Evolutionary conservation across 495 filamentous ascomycete genomes (phyloP), one percentile per base, ranked within the genome.

Genomic region (Trichoderma orchidacearum): DNA sequence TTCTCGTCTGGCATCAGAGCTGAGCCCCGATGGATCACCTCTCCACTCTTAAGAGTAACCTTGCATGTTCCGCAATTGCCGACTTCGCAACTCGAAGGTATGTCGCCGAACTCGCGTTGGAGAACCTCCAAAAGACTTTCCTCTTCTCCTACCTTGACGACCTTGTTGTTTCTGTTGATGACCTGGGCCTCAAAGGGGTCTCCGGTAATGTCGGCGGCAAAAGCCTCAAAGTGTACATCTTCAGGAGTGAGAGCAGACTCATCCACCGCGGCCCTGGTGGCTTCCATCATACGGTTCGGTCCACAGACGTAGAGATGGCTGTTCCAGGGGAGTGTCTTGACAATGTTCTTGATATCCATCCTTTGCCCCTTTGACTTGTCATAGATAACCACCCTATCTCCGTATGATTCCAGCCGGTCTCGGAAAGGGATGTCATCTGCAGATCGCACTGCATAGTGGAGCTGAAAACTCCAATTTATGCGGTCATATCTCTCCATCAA

Each of bases 41-140:
- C 58, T 6, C 80, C 80, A 3, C 59, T 66, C 63, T 67, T 75
- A 45, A 81, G 60, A 13, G 54, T 57, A 18, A 83, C 70, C 57
- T 63, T 68, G 61, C 79, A 83, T n/a, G 79, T 81, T 3, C 78
- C 79, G 55, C 80, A 83, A 60, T 81, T 83, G 0, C 79, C 80
- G 5, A 76, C 74, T 64, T 76, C 75, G 64, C 79, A 83, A 51
- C 74, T 78, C 30, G 67, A 74, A 27, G 72, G 71, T 0, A 80
- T 69, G 15, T 63, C 61, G 2, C 61, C 72, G 55, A 76, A 75
- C 13, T 67, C 54, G 28, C 53, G 60, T 56, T 67, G 63, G 30
- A 77, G 56, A 12, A 70, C 67, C 59, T 76, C 71, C 4, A 77
- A 62, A 7, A 77, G 57, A 12, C 67, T 74, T 60, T 77, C 72